Evolutionary conservation across 106 monocot species (phyloP).

Genomic region (Phalaenopsis aphrodite): DNA sequence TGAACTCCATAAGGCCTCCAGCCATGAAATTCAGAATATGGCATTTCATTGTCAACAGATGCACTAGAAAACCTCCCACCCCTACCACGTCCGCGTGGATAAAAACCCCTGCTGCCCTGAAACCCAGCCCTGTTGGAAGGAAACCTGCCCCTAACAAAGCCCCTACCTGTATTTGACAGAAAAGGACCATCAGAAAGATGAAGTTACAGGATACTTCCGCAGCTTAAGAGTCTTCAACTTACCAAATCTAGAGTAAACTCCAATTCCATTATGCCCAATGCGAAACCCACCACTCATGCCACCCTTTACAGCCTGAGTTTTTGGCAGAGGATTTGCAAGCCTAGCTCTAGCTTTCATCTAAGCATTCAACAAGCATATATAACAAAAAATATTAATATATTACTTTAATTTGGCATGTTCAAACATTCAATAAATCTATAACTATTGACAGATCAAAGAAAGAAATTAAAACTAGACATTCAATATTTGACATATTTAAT

Average conservation of each 20-base stretch:
- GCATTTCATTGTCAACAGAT: conserved; percentile 16
- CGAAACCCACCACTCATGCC: conserved; percentile 75
- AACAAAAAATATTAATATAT: neutral
- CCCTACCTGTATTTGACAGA: conserved; percentile 39
- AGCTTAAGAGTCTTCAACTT: conserved; percentile 6
- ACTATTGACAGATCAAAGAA: neutral
- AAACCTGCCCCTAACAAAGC: conserved; percentile 60
- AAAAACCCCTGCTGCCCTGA: conserved; percentile 45
- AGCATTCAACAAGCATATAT: conserved; percentile 3
- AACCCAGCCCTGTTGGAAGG: conserved; percentile 40
- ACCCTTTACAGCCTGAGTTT: conserved; percentile 76
- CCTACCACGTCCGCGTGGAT: conserved; percentile 39
- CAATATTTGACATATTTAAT: neutral
- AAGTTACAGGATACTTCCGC: conserved; percentile 4
- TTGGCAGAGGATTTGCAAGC: conserved; percentile 68
- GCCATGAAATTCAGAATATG: conserved; percentile 36
- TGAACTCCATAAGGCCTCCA: conserved; percentile 43
- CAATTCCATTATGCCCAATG: conserved; percentile 38
- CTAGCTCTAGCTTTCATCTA: conserved; percentile 69
- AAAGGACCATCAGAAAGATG: neutral
- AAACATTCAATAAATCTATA: neutral
- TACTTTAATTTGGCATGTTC: neutral
- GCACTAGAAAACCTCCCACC: conserved; percentile 42
- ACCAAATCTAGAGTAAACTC: conserved; percentile 50
- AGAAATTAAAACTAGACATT: neutral